Conservation (phyloP, 2,329 filamentous ascomycete species). For the Alternaria hordeiaustralica region DNA sequence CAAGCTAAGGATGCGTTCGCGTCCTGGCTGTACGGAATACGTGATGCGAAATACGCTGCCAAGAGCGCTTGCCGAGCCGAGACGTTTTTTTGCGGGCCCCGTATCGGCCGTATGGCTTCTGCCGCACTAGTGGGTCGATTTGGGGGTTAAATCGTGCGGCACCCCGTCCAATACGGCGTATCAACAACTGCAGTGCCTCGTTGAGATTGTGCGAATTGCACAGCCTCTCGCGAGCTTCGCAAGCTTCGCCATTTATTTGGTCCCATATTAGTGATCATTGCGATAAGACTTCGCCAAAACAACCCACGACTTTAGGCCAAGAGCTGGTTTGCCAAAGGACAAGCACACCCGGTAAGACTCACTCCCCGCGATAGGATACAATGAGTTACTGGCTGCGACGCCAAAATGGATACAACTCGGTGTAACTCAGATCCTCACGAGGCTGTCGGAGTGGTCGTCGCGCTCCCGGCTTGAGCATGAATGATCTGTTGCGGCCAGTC, state of each 20-base stretch:
- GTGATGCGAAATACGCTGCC: neutral
- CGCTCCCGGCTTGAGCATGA: slow-evolving; percentile 6
- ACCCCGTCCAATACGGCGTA: neutral
- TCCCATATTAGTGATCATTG: neutral
- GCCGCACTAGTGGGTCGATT: neutral
- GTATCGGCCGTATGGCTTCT: neutral
- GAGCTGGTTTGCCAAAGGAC: neutral
- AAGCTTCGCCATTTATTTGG: neutral
- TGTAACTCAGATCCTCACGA: neutral
- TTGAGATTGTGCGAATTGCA: neutral
- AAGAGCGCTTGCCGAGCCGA: neutral
- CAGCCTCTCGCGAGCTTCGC: neutral
- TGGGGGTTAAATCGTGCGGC: neutral
- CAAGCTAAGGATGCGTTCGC: neutral
- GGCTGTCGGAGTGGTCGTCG: neutral
- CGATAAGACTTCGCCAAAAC: neutral
- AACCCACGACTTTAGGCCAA: neutral
- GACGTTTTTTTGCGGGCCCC: neutral
- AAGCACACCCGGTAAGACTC: neutral
- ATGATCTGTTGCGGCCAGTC: slow-evolving; percentile 36
- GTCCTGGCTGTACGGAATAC: neutral
- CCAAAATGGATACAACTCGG: neutral
- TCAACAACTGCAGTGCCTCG: neutral
- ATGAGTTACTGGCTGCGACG: neutral
- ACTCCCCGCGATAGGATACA: neutral